phyloP scores from a whole-genome alignment of 1,284 basidiomycete genomes.

The Microbotryum lychnidis-dioicae region DNA sequence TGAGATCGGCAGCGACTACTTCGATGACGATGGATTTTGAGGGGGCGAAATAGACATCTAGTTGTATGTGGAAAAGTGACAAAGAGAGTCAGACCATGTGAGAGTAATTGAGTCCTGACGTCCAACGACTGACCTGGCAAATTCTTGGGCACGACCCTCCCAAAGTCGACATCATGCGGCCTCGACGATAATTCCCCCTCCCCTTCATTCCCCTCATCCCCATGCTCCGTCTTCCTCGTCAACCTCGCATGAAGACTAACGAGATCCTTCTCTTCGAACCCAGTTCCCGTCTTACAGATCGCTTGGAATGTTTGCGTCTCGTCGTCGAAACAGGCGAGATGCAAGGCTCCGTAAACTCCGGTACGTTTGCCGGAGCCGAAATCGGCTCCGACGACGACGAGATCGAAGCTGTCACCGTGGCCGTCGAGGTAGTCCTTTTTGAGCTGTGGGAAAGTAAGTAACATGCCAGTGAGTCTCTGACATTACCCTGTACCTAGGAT shows the following conservation, averaged over 20 bases:
- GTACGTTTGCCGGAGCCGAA: constrained; percentile 97
- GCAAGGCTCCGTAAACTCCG: constrained; percentile 89
- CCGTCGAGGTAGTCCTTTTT: constrained; percentile 98
- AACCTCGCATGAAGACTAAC: constrained; percentile 75
- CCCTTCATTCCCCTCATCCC: constrained; percentile 17
- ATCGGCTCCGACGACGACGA: constrained; percentile 94
- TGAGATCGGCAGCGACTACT: constrained; percentile 92
- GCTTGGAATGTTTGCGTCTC: constrained; percentile 88
- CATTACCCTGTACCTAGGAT: not conserved
- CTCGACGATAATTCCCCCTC: constrained; percentile 30
- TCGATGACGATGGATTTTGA: constrained; percentile 70
- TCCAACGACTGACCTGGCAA: not conserved
- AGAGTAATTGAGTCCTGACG: not conserved
- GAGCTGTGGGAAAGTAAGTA: constrained; percentile 49
- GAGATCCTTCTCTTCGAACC: constrained; percentile 87
- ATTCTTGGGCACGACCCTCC: constrained; percentile 20
- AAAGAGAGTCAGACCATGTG: not conserved
- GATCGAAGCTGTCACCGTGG: constrained; percentile 91
- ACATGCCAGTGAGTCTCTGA: not conserved
- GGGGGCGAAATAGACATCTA: constrained; percentile 36
- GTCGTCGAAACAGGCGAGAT: constrained; percentile 86
- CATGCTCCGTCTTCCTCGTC: constrained; percentile 48
- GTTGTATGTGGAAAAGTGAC: not conserved
- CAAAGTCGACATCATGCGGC: constrained; percentile 18
- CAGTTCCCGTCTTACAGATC: constrained; percentile 98